phyloP scores from a whole-genome alignment of 768 basidiomycete species.

The Termitomyces sp. region DNA sequence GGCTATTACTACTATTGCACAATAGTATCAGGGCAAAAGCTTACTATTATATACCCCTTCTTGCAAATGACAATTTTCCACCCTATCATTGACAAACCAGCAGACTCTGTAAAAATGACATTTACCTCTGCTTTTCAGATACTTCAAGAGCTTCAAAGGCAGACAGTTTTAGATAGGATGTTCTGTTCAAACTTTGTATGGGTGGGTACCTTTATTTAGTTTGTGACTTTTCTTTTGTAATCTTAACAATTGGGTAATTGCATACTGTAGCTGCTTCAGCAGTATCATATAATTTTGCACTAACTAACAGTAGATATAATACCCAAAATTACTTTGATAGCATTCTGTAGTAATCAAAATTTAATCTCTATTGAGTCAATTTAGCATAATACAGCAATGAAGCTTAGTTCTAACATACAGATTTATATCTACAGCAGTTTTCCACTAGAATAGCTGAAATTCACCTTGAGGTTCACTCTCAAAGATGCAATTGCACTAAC shows the following conservation, averaged over 20 bases:
- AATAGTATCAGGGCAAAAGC: slow-evolving; percentile 8
- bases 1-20: slow-evolving; percentile 12
- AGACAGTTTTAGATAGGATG: background rate
- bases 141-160: no score
- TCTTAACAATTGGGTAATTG: background rate
- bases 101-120: slow-evolving; percentile 2
- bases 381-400: no score
- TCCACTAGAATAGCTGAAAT: background rate
- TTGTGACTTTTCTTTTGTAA: background rate
- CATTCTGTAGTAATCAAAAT: no score
- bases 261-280: background rate
- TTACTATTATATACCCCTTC: slow-evolving; percentile 15
- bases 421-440: background rate
- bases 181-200: slow-evolving; percentile 28
- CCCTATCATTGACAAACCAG: slow-evolving; percentile 1
- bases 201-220: slow-evolving; percentile 9
- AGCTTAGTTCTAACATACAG: no score
- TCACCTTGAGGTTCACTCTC: no score
- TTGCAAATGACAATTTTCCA: slow-evolving; percentile 6
- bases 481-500: no score
- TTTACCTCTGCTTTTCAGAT: background rate
- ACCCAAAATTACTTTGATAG: slow-evolving; percentile 18
- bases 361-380: background rate
- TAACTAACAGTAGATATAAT: slow-evolving; percentile 6
- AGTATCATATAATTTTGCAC: background rate